Evolutionary conservation across 2,329 filamentous ascomycete genomes (phyloP).

Genomic region (Aureobasidium sp.): DNA sequence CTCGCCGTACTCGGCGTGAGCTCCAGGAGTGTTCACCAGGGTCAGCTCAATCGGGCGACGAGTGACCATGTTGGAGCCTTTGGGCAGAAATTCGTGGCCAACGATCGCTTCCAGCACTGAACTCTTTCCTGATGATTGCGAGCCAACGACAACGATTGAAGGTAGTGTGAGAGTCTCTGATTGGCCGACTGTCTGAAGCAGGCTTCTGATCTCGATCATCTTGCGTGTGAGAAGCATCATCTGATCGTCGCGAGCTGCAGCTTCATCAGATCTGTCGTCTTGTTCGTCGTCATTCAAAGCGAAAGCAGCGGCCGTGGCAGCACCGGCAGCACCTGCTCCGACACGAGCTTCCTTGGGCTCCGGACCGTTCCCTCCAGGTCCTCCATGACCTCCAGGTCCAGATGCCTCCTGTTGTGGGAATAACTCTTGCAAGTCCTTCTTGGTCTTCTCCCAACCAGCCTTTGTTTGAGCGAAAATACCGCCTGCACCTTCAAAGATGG

Average conservation of each 20-base stretch:
- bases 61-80: conserved; percentile 98
- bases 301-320: conserved; percentile 67
- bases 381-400: conserved; percentile 26
- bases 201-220: conserved; percentile 97
- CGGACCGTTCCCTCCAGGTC: conserved; percentile 28
- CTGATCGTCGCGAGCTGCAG: conserved; percentile 79
- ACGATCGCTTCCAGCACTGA: conserved; percentile 96
- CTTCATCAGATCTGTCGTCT: conserved; percentile 51
- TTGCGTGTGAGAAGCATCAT: conserved; percentile 99
- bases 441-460: conserved; percentile 75
- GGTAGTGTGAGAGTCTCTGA: conserved; percentile 80
- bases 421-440: conserved; percentile 72
- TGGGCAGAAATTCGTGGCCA: conserved; percentile 93
- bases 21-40: conserved; percentile 85
- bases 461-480: conserved; percentile 71
- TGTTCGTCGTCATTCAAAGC: conserved; percentile 63
- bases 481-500: conserved; percentile 61
- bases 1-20: conserved; percentile 84
- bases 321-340: conserved; percentile 54
- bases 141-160: conserved; percentile 98
- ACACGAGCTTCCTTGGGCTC: conserved; percentile 30
- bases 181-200: conserved; percentile 86
- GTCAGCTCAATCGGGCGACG: conserved; percentile 92
- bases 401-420: conserved; percentile 34
- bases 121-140: conserved; percentile 96